phyloP scores from a whole-genome alignment of 1,139 yeast genomes.

The Blastobotrys malaysiensis region DNA sequence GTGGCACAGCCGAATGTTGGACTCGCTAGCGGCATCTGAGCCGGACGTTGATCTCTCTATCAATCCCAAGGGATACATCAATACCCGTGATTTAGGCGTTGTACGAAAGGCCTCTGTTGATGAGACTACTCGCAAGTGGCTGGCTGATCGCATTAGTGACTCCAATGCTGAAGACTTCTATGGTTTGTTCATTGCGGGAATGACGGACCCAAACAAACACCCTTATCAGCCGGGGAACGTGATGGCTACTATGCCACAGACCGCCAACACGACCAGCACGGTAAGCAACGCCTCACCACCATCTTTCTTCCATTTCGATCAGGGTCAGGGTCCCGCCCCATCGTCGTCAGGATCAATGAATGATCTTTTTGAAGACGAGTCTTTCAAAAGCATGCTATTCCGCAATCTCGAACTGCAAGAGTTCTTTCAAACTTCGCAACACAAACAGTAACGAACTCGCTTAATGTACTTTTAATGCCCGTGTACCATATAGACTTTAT shows the following conservation, averaged over 20 bases:
- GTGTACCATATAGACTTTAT: conserved; percentile 1
- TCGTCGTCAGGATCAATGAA: background rate
- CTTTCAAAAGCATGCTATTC: conserved; percentile 19
- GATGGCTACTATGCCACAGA: background rate
- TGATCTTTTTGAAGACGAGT: conserved; percentile 14
- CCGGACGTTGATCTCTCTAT: conserved; percentile 28
- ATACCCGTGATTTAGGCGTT: conserved; percentile 24
- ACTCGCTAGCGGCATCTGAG: conserved; percentile 27
- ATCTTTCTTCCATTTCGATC: background rate
- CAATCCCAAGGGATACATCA: conserved; percentile 20
- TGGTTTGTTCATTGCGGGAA: conserved; percentile 26
- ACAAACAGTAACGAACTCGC: background rate
- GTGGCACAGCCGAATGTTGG: conserved; percentile 26
- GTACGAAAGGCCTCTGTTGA: conserved; percentile 24
- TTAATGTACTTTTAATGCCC: background rate
- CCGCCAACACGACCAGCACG: background rate
- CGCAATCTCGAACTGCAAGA: conserved; percentile 25
- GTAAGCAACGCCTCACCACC: background rate
- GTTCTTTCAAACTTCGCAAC: conserved; percentile 9
- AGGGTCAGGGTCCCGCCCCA: background rate
- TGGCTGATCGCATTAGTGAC: conserved; percentile 21
- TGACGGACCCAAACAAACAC: conserved; percentile 15
- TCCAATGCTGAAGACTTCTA: conserved; percentile 21
- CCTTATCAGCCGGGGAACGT: conserved; percentile 1
- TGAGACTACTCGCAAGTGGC: conserved; percentile 25